Conservation (phyloP, 2,329 filamentous ascomycete species). For the Aspergillus neoniger region DNA sequence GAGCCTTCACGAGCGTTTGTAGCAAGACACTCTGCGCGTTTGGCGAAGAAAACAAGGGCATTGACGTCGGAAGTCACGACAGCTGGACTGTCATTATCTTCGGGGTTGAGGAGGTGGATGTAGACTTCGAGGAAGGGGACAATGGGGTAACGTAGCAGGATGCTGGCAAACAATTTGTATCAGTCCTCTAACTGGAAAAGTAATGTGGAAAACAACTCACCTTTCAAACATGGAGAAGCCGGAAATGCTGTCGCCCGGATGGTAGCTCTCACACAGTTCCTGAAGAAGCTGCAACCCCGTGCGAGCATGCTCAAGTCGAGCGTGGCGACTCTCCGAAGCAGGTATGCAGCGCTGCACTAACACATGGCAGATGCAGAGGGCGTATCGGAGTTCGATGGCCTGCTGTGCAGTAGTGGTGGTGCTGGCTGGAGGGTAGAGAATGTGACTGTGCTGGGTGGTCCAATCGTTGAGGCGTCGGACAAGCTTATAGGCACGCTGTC, state of each 20-base stretch:
- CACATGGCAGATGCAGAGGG: not conserved
- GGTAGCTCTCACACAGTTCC: not conserved
- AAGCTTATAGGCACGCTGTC: not conserved
- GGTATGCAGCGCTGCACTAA: not conserved
- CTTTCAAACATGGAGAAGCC: not conserved
- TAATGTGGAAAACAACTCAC: not conserved
- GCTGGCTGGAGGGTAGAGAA: not conserved
- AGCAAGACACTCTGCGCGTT: not conserved
- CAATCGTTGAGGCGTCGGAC: not conserved
- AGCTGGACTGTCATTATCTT: not conserved
- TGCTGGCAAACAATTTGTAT: not conserved
- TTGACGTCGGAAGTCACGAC: not conserved
- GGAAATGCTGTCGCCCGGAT: not conserved
- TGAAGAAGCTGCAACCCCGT: not conserved
- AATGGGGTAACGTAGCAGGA: not conserved
- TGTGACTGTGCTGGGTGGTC: not conserved
- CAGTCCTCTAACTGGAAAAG: not conserved
- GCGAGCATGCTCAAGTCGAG: not conserved
- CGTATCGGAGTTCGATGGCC: not conserved
- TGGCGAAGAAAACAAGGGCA: not conserved
- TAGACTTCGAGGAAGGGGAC: not conserved
- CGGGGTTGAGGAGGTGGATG: not conserved
- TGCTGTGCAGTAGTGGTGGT: not conserved
- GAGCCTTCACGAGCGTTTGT: not conserved
- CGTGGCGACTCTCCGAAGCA: not conserved